A percentile compares a stretch with the other conserved stretches of the same genome.
phyloP scores from a whole-genome alignment of 352 stramenopile species.

The Hyaloperonospora arabidopsidis region DNA sequence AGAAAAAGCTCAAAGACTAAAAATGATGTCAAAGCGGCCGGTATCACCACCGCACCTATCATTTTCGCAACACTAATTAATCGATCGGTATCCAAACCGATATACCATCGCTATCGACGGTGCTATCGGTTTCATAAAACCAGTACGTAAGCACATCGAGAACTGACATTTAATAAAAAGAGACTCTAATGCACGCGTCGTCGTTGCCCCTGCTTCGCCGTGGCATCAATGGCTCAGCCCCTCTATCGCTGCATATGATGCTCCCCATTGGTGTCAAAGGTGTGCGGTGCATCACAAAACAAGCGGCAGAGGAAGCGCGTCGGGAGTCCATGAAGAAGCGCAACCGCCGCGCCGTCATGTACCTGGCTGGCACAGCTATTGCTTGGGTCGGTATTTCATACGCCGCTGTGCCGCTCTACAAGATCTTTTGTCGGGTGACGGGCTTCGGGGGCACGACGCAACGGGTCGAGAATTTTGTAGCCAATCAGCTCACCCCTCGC shows the following conservation, averaged over 20 bases:
- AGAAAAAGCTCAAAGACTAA: no score
- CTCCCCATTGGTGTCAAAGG: slow-evolving; percentile 6
- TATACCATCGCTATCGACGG: no score
- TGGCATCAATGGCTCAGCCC: slow-evolving; percentile 10
- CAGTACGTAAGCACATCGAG: no score
- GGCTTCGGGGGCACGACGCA: slow-evolving; percentile 94
- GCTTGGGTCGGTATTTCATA: slow-evolving; percentile 93
- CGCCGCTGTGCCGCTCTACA: slow-evolving; percentile 97
- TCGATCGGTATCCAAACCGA: no score
- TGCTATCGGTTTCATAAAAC: no score
- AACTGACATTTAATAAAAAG: no score
- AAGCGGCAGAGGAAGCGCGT: slow-evolving; percentile 36
- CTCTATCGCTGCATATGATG: slow-evolving; percentile 9
- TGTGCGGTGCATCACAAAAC: slow-evolving; percentile 43
- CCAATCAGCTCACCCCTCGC: slow-evolving; percentile 85
- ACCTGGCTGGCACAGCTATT: slow-evolving; percentile 89
- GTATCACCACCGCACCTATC: no score
- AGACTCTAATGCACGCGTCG: no score
- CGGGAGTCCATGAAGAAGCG: slow-evolving; percentile 64
- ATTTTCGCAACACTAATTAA: no score
- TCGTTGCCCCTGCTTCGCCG: no score
- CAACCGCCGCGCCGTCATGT: slow-evolving; percentile 90
- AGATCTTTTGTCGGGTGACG: slow-evolving; percentile 98
- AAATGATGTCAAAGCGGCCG: no score
- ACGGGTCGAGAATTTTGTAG: slow-evolving; percentile 62